These are phyloP conservation scores for Mucor velutinosus DNA, from an alignment of 371 early-diverging fungal species.

Conservation along the genomic window DNA sequence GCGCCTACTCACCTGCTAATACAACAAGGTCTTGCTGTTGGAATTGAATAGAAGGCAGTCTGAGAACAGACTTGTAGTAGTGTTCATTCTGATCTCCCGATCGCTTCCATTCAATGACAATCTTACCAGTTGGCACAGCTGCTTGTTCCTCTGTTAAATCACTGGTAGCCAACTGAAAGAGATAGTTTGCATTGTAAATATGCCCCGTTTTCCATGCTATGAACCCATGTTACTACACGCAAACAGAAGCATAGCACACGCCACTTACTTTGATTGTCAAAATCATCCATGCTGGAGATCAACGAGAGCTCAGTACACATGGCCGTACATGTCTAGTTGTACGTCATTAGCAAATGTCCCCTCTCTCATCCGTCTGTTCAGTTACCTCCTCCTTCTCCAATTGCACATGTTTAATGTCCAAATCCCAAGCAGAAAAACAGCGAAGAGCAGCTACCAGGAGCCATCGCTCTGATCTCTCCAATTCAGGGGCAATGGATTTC, in stretches of 20 bases:
- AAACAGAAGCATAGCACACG: background rate
- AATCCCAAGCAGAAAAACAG: constrained; percentile 50
- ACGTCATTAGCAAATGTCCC: background rate
- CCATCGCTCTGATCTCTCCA: constrained; percentile 39
- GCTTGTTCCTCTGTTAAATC: constrained; percentile 40
- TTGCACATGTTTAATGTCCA: constrained; percentile 44
- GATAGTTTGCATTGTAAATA: constrained; percentile 42
- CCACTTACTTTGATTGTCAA: constrained; percentile 27
- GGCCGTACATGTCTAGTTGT: constrained; percentile 1
- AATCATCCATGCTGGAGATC: constrained; percentile 25
- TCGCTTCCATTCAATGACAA: constrained; percentile 48
- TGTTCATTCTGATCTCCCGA: constrained; percentile 22
- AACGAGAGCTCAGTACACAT: constrained; percentile 21
- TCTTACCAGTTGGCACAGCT: constrained; percentile 36
- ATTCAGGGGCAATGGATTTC: constrained; percentile 29
- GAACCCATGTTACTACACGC: background rate
- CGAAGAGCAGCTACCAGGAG: constrained; percentile 43
- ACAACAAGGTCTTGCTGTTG: constrained; percentile 32
- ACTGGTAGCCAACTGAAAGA: constrained; percentile 35
- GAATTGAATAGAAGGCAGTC: constrained; percentile 36
- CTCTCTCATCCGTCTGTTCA: background rate
- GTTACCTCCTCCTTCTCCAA: constrained; percentile 35
- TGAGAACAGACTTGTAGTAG: constrained; percentile 29
- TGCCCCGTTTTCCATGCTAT: constrained; percentile 45
- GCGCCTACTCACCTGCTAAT: constrained; percentile 36